Conservation (phyloP, 169 alveolate species). For the Theileria orientalis region DNA sequence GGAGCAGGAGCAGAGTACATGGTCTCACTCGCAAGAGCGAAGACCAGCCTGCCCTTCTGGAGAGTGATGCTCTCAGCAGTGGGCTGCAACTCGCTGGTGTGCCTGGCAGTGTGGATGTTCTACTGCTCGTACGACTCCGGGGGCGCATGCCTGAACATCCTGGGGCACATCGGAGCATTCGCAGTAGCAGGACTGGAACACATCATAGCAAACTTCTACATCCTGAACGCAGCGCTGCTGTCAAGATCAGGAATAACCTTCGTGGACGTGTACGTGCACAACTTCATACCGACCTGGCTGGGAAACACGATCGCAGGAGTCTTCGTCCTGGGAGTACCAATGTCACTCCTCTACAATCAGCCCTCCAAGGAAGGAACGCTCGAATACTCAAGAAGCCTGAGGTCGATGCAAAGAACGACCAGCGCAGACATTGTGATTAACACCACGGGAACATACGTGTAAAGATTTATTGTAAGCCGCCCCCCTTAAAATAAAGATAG, state of each 20-base stretch:
- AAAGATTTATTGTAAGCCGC: too few species aligned
- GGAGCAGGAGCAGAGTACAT: conserved; percentile 25
- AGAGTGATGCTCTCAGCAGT: conserved; percentile 63
- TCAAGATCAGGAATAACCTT: conserved; percentile 40
- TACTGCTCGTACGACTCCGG: conserved; percentile 60
- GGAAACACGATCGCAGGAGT: conserved; percentile 69
- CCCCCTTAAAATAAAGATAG: too few species aligned
- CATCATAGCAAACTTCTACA: conserved; percentile 73
- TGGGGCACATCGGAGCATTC: conserved; percentile 66
- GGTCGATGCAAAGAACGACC: not conserved
- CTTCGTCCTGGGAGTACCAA: conserved; percentile 30
- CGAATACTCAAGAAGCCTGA: conserved; percentile 1
- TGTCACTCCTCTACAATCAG: conserved; percentile 32
- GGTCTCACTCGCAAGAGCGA: conserved; percentile 30
- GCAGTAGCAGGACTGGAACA: conserved; percentile 81
- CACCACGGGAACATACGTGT: too few species aligned
- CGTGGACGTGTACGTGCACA: conserved; percentile 44
- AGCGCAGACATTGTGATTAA: too few species aligned
- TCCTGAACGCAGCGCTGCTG: conserved; percentile 69
- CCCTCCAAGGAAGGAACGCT: not conserved
- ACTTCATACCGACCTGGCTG: conserved; percentile 65
- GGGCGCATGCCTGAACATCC: conserved; percentile 22
- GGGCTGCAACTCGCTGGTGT: conserved; percentile 74
- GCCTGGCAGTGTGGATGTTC: conserved; percentile 73
- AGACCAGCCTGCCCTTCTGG: conserved; percentile 59